Evolutionary conservation across 2,329 filamentous ascomycete genomes (phyloP).

Genomic region (Thelonectria discophora): DNA sequence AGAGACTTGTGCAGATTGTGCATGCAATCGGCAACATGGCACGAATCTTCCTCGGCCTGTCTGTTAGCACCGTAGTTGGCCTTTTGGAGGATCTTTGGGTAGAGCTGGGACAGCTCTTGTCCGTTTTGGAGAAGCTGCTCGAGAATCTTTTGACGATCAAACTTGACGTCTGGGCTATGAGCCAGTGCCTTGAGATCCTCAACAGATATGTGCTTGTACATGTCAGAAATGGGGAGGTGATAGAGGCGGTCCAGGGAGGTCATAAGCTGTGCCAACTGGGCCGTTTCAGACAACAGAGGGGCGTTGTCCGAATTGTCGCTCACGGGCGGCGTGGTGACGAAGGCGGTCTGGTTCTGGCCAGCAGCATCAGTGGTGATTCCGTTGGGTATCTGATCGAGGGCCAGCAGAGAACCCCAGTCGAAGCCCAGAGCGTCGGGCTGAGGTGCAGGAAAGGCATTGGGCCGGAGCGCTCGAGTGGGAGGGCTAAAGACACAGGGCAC

Average conservation of each 20-base stretch:
- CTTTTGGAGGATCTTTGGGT: conserved; percentile 43
- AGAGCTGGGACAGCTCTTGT: conserved; percentile 49
- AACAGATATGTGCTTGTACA: conserved; percentile 35
- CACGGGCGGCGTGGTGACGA: conserved; percentile 23
- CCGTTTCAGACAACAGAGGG: conserved; percentile 9
- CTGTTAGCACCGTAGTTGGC: conserved; percentile 3
- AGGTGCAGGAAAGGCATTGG: neutral
- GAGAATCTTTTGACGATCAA: conserved; percentile 40
- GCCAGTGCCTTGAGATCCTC: conserved; percentile 37
- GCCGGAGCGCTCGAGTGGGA: conserved; percentile 37
- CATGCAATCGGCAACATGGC: conserved; percentile 47
- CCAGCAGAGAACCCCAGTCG: conserved; percentile 36
- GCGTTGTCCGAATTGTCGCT: conserved; percentile 9
- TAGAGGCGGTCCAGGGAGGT: conserved; percentile 36
- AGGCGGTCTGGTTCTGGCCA: neutral
- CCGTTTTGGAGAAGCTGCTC: conserved; percentile 48
- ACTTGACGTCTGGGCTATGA: conserved; percentile 36
- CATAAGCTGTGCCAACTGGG: conserved; percentile 36
- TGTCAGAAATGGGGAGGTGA: conserved; percentile 17
- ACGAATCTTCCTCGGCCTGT: conserved; percentile 29
- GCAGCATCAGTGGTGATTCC: neutral
- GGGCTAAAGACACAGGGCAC: conserved; percentile 56
- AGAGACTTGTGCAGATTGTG: conserved; percentile 38
- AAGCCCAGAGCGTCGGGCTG: conserved; percentile 26
- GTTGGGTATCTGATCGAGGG: conserved; percentile 21